Base-by-base conservation (phyloP, 1,284 basidiomycete species). In the Tylopilus sp. region DNA sequence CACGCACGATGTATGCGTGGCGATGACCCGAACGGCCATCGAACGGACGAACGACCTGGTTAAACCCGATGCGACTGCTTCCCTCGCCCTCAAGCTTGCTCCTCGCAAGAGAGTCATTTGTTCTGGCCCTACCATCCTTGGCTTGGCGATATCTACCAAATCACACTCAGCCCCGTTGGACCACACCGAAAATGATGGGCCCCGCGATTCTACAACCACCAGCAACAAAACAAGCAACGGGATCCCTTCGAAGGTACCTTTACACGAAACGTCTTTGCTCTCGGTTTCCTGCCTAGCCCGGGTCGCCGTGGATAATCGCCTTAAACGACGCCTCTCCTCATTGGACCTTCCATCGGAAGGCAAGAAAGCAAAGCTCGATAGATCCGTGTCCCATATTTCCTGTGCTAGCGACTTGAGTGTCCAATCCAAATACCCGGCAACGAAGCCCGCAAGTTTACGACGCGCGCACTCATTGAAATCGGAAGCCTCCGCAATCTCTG, bases 391-490 rank as follows among this genome's bases (percentile, higher is more conserved):
- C 8, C 41, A 34, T 39, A n/a, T 51, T 13, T 39, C 47, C 2
- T 34, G 43, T 6, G 16, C 36, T 26, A 46, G 41, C 13, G 13
- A 51, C 1, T 18, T 33, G 26, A 45, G 34, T 15, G n/a, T 21
- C 19, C 40, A 46, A 39, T 38, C 44, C 12, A 44, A 26, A 33
- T 67, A 63, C 23, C 31, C 44, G 26, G 59, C 63, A 11, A 61
- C 46, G 19, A 44, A 55, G 13, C 61, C 61, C 26, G 63, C 63
- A 6, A 68, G 63, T 16, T 13, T 65, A n/a, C 63, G 63, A 47
- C 64, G 65, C 23, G 65, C 63, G 1, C 48, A 25, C 11, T 65
- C 63, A 7, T 37, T 65, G 41, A 44, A 37, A 19, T 66, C 66
- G 7, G 16, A 36, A 36, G 34, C 6, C 34, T 21, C 19, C 21